Base-by-base conservation (phyloP, 2,329 filamentous ascomycete species). In the Arthrobotrys musiformis region DNA sequence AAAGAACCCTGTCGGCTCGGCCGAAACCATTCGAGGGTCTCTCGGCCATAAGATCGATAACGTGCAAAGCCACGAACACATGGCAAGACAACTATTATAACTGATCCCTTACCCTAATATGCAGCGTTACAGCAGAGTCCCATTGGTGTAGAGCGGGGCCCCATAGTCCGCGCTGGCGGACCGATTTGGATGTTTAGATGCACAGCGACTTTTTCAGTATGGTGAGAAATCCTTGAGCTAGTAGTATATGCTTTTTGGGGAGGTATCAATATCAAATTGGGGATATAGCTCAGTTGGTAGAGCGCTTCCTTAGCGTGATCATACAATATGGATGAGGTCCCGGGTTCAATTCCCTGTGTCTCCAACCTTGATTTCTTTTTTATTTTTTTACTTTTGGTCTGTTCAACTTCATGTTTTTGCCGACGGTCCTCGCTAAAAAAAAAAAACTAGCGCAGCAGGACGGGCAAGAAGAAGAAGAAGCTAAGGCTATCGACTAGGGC, bases 241-340 rank as follows among this genome's bases (percentile, higher is more conserved):
- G 2, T 40, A 17, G 37, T 40, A 40, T 40, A 3, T 40, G 37
- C 6, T n/a, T 40, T 54, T 54, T 33, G 9, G n/a, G 7, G 11
- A 40, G 0, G 2, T 1, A 24, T 3, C 4, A 35, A 35, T 8
- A 60, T 50, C 52, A 52, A 50, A 40, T 61, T 52, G 61, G 69
- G 61, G 61, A 48, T 73, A 73, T 73, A 73, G 61, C 69, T 73
- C 69, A 67, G 69, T 67, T 66, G 62, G 70, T 74, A 74, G 61
- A 74, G 62, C 70, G 70, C 70, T 74, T 74, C 61, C 62, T 74
- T 74, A 74, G 70, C 70, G 54, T 52, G 24, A 11, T 28, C 8
- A 40, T 28, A 26, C 48, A 64, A 60, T 48, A 54, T 74, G 70
- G 61, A 74, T 67, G 70, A 74, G 61, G 61, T 66, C 61, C 61